Percentiles rank a stretch among this genome's conserved stretches.
Conservation (phyloP, 2,329 filamentous ascomycete species). For the Fusarium floridanum region DNA sequence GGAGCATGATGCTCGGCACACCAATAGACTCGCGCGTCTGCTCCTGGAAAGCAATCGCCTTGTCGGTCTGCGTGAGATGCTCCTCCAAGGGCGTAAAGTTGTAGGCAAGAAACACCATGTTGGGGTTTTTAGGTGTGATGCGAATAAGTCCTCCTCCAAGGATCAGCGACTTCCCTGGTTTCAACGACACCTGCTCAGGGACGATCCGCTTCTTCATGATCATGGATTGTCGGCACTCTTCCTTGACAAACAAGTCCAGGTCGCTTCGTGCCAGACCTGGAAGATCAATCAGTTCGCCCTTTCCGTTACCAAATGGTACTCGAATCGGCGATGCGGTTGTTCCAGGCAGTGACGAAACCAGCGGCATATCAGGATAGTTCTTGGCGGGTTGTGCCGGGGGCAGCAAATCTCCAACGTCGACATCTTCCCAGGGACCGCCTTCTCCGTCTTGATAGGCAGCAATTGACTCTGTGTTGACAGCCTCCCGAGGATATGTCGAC, state of each 20-base stretch:
- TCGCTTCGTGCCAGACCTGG: conserved; percentile 84
- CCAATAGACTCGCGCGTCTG: conserved; percentile 69
- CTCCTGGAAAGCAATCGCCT: conserved; percentile 80
- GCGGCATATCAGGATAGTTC: conserved; percentile 84
- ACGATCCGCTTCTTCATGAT: conserved; percentile 84
- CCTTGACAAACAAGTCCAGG: conserved; percentile 77
- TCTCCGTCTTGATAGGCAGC: conserved; percentile 47
- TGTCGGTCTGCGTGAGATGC: conserved; percentile 84
- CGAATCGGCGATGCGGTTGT: conserved; percentile 97
- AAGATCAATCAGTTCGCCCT: conserved; percentile 92
- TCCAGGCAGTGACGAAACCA: conserved; percentile 88
- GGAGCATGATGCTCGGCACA: conserved; percentile 73
- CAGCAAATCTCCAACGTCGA: conserved; percentile 70
- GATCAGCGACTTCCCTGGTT: conserved; percentile 82
- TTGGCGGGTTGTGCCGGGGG: conserved; percentile 81
- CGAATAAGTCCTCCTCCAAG: conserved; percentile 85
- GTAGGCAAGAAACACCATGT: conserved; percentile 80
- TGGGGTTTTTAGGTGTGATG: conserved; percentile 77
- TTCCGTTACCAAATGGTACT: conserved; percentile 86
- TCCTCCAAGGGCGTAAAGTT: conserved; percentile 84
- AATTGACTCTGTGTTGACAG: conserved; percentile 38
- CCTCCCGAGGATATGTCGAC: conserved; percentile 31
- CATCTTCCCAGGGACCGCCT: conserved; percentile 28
- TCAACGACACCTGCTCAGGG: conserved; percentile 80
- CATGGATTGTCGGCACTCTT: conserved; percentile 74